phyloP scores from a whole-genome alignment of 495 filamentous ascomycete genomes.

The Aspergillus leporis region DNA sequence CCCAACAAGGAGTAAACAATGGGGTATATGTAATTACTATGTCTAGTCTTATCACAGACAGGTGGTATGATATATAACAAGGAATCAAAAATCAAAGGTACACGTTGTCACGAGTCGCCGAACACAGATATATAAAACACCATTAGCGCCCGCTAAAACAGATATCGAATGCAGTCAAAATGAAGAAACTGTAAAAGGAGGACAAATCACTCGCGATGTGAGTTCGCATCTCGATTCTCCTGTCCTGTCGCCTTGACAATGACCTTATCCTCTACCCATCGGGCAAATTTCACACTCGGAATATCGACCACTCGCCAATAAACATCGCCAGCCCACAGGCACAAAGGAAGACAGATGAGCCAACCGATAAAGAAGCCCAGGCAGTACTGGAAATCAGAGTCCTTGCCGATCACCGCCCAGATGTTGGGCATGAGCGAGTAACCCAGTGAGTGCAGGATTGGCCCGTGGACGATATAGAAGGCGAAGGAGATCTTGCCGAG shows the following conservation, averaged over 20 bases:
- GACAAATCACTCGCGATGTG: neutral
- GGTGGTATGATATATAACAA: conserved; percentile 1
- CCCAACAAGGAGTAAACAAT: neutral
- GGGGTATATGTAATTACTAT: conserved; percentile 6
- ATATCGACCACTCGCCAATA: conserved; percentile 60
- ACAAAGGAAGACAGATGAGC: conserved; percentile 49
- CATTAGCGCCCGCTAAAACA: conserved; percentile 1
- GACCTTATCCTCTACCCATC: conserved; percentile 49
- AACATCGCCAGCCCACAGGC: conserved; percentile 58
- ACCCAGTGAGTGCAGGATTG: conserved; percentile 52
- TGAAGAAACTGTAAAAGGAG: neutral
- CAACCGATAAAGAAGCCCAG: conserved; percentile 52
- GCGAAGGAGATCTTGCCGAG: conserved; percentile 62
- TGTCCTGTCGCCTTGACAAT: conserved; percentile 24
- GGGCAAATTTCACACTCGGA: conserved; percentile 57
- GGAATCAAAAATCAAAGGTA: neutral
- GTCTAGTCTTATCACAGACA: neutral
- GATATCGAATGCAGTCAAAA: neutral
- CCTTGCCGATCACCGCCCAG: conserved; percentile 54
- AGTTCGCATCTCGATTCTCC: conserved; percentile 7
- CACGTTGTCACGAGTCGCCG: neutral
- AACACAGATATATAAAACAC: neutral
- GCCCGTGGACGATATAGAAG: conserved; percentile 66
- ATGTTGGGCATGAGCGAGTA: conserved; percentile 52
- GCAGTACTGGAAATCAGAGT: conserved; percentile 52